Base-by-base conservation (phyloP, 2,329 filamentous ascomycete species). In the Aspergillus nomiae region DNA sequence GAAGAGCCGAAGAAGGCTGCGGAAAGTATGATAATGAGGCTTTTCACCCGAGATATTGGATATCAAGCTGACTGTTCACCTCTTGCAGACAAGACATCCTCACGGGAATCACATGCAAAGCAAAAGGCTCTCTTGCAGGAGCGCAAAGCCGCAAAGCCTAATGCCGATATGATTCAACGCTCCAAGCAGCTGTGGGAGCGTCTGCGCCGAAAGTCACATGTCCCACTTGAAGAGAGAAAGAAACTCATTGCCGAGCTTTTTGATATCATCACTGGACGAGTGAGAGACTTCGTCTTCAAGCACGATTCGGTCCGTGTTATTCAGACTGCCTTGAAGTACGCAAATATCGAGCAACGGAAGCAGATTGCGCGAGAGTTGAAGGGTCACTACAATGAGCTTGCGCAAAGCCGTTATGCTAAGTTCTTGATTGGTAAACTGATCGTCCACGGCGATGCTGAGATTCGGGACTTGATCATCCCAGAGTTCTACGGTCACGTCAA, bases 131-230 rank as follows among this genome's bases (percentile, higher is more conserved):
- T 97, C 57, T 90, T 89, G 28, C 90, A 89, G 73, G 94, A 98
- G 76, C 92, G 96, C 70, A 97, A 94, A 83, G 90, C 92, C 43
- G 90, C 91, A 50, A 98, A 97, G 81, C 95, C 95, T 28, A 89
- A 98, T 69, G 93, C 94, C 74, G 94, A 98, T 76, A 88, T 91
- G 73, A 89, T 98, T 68, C 87, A 90, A 66, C 89, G 93, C 65
- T 91, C 92, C 59, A 99, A 99, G 85, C 96, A 97, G 82, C 86
- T 99, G 59, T 99, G 95, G 96, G 95, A 99, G 82, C 88, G 91
- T 65, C 81, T 99, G 74, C 90, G 95, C 68, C 86, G 92, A 71
- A 98, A 98, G 82, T 97, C 94, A 3, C 92, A 97, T 72, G 92
- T 99, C 1, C 91, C 93, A 46, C 89, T 90, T 71, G 92, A 96